phyloP scores from a whole-genome alignment of 2,329 filamentous ascomycete genomes.

The Cytospora schulzeri region DNA sequence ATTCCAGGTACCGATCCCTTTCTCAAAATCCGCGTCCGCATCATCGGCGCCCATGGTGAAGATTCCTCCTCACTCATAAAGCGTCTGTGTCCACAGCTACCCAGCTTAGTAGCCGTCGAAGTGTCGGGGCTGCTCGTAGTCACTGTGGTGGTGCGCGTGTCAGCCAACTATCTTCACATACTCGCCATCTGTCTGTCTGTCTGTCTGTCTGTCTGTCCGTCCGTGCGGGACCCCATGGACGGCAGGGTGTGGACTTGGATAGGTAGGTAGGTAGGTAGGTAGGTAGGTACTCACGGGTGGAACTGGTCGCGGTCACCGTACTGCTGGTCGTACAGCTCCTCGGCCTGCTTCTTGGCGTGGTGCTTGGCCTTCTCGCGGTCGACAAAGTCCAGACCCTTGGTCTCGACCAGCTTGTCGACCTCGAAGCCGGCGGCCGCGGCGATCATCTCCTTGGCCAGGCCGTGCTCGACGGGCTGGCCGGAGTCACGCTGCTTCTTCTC shows the following conservation, averaged over 20 bases:
- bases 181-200: too few species aligned
- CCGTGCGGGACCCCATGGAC: too few species aligned
- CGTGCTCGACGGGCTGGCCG: constrained; percentile 71
- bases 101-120: constrained; percentile 23
- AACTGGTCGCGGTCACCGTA: constrained; percentile 57
- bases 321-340: constrained; percentile 64
- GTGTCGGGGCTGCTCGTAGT: constrained; percentile 16
- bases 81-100: neutral
- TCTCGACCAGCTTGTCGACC: constrained; percentile 75
- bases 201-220: neutral
- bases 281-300: constrained; percentile 52
- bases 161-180: neutral
- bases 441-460: constrained; percentile 76
- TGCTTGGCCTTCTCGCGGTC: constrained; percentile 61
- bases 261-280: too few species aligned
- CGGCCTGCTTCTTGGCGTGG: constrained; percentile 59
- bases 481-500: constrained; percentile 73
- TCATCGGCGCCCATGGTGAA: constrained; percentile 15
- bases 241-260: too few species aligned
- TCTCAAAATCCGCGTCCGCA: constrained; percentile 14
- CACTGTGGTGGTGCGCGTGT: neutral
- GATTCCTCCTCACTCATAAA: neutral
- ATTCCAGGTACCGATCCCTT: constrained; percentile 22
- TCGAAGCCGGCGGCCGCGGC: constrained; percentile 73
- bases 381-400: constrained; percentile 64